Base-by-base conservation (phyloP, 1,139 yeast genomes). In the Hyphopichia khmerensis region DNA sequence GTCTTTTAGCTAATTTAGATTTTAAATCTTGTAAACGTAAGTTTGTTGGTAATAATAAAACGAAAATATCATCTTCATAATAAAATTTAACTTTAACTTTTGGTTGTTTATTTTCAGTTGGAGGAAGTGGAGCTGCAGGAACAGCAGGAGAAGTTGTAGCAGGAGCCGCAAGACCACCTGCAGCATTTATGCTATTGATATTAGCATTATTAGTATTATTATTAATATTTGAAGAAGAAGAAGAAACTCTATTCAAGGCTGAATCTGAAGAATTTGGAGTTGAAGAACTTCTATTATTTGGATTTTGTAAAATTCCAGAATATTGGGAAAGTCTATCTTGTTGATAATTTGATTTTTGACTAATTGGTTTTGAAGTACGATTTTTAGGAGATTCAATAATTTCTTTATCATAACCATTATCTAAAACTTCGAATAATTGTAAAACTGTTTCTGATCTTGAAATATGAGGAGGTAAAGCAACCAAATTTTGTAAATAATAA, bases 11-110 rank as follows among this genome's bases (percentile, higher is more conserved):
- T 41, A 91, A 78, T 55, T 84, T 80, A 27, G 72, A 68, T 54
- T 80, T 79, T 47, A 93, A 67, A 42, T 84, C 90, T 31, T 64
- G 69, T 43, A 86, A 72, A 4, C 82, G 68, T 39, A 84, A 79
- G 49, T 75, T 77, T 5, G 77, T 65, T 11, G 91, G 87, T 38
- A 93, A 79, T 44, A 88, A 72, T 43, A 93, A 74, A 8, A 96
- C 98, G 70, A 93, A 89, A 23, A 91, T 85, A 60, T 91, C 98
- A 54, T 90, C 96, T 46, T 84, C 84, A 57, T 82, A 87, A 62
- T 87, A 91, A 51, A 93, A 90, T 64, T 93, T 93, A 38, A 81
- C 85, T 69, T 83, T 93, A 51, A 69, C 80, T 63, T 67, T 74
- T 43, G 61, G 46, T 49, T 38, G 52, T 42, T 53, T 43, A 35